Conservation (phyloP, 2,329 filamentous ascomycete genomes). For the Colletotrichum lindemuthianum region DNA sequence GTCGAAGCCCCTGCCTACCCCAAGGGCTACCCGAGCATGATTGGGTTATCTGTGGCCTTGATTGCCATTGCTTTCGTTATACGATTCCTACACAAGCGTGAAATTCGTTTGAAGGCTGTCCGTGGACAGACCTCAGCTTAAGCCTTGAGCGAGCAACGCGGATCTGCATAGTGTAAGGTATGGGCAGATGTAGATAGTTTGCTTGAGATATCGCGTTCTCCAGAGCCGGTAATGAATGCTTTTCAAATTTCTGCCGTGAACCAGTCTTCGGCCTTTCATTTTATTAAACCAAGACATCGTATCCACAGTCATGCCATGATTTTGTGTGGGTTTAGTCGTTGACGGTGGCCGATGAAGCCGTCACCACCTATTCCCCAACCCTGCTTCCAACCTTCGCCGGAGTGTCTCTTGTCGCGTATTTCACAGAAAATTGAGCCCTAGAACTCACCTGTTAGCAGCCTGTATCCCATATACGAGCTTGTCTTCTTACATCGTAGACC, state of each 20-base stretch:
- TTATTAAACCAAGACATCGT: no score
- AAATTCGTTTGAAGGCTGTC: conserved; percentile 40
- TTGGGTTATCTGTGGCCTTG: conserved; percentile 53
- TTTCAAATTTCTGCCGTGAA: background rate
- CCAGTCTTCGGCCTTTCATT: background rate
- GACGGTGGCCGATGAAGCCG: conserved; percentile 1
- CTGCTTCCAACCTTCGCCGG: conserved; percentile 21
- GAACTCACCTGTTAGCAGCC: conserved; percentile 48
- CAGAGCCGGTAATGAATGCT: no score
- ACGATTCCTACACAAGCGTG: conserved; percentile 54
- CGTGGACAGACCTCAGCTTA: background rate
- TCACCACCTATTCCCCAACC: conserved; percentile 24
- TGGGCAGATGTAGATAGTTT: no score
- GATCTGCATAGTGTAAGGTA: no score
- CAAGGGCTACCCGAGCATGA: conserved; percentile 53
- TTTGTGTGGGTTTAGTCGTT: background rate
- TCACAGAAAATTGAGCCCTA: conserved; percentile 38
- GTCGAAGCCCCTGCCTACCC: conserved; percentile 54
- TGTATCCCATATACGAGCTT: conserved; percentile 32
- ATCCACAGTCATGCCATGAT: background rate
- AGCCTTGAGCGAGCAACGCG: conserved; percentile 40
- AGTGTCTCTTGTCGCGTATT: conserved; percentile 16
- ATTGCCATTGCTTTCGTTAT: conserved; percentile 62
- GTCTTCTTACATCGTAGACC: conserved; percentile 56
- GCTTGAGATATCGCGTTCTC: no score